Conservation (phyloP, 202 grass and related monocot genomes). For the Elaeis oleifera region DNA sequence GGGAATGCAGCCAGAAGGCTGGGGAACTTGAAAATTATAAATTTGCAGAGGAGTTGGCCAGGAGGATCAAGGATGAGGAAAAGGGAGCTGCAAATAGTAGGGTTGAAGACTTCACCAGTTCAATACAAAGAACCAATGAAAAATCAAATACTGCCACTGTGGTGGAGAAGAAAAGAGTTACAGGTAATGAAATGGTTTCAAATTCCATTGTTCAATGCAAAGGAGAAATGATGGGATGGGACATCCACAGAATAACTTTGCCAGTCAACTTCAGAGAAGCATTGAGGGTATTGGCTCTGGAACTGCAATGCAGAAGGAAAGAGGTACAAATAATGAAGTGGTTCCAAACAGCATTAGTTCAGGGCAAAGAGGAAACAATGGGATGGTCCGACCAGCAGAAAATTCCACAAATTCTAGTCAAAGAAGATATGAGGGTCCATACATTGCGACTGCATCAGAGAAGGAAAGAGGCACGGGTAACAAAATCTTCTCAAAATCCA, state of each 20-base stretch:
- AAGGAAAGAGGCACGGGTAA: slow-evolving; percentile 2
- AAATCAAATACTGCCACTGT: background rate
- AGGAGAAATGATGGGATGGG: slow-evolving; percentile 7
- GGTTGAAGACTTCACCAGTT: slow-evolving; percentile 1
- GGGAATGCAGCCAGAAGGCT: background rate
- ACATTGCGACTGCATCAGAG: background rate
- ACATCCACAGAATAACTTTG: background rate
- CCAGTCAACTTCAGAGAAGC: background rate
- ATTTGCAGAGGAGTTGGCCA: slow-evolving; percentile 14
- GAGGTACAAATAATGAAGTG: background rate
- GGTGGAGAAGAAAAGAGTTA: background rate
- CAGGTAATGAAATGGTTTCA: background rate
- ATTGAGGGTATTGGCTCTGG: background rate
- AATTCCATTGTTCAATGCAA: background rate
- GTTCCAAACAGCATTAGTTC: background rate
- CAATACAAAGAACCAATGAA: background rate
- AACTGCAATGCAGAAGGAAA: slow-evolving; percentile 3
- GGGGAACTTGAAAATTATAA: slow-evolving; percentile 9
- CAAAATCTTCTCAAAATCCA: slow-evolving; percentile 36
- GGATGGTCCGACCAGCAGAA: background rate
- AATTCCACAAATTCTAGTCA: background rate
- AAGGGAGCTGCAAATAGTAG: background rate
- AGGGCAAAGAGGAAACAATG: slow-evolving; percentile 8
- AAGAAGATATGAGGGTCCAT: background rate
- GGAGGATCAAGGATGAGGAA: slow-evolving; percentile 8